Evolutionary conservation across 805 yeast species (phyloP), one percentile per base, ranked within the genome.

Genomic region (Metschnikowia baotianmanensis): DNA sequence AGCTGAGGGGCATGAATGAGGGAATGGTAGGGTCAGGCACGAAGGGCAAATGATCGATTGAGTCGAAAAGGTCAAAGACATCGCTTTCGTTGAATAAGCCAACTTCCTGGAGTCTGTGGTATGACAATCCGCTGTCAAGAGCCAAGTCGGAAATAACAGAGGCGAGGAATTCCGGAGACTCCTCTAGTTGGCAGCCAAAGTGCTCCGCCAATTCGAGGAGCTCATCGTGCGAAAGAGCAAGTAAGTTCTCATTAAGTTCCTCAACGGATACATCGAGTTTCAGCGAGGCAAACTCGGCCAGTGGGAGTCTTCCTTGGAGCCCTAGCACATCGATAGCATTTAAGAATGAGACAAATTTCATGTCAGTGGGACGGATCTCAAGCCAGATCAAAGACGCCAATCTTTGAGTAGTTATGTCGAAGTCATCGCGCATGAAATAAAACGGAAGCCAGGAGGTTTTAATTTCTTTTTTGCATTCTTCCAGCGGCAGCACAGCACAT

Each of bases 21-120:
- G 39, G 39, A 13, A 31, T 23, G 2, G 35, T 28, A 10, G 34
- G 23, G 25, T 19, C 16, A 4, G 42, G 43, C 15, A 34, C 10
- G 13, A 38, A 35, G 3, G 37, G 23, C 3, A 30, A 5, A 3
- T 8, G 11, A 3, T 22, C 26, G 19, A 10, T 16, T 12, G 20
- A 9, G 6, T 46, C 47, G 16, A 44, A 32, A 11, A 47, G 9
- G 23, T 49, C 53, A 21, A 49, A 45, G 7, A 51, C 18, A 16
- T 48, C 50, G 10, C 35, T 34, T 38, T 49, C 53, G 4, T 42
- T 42, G 27, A 44, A 45, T 21, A 36, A 38, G 10, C 36, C 17
- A 9, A 28, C 35, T 3, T 31, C 12, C 5, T 21, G 18, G 16
- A 43, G 36, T 26, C 20, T 45, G 16, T 17, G 6, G n/a, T 24